Evolutionary conservation across 2,329 filamentous ascomycete species (phyloP).

Genomic region (Endoconidiophora polonica): DNA sequence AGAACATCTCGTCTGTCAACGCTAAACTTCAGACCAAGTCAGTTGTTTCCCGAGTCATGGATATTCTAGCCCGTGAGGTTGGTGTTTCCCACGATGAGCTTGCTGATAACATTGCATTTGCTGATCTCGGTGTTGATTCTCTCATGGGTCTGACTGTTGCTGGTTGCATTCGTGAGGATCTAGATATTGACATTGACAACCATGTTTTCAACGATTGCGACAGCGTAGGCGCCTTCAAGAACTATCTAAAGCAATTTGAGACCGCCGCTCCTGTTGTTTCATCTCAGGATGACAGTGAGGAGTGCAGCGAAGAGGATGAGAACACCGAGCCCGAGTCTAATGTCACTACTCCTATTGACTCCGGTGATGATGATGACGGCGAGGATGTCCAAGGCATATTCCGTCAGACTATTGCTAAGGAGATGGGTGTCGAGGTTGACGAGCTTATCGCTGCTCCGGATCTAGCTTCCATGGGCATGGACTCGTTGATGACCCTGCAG

Average conservation of each 20-base stretch:
- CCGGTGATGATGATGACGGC: conserved; percentile 26
- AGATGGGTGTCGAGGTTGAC: conserved; percentile 54
- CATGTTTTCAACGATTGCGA: conserved; percentile 37
- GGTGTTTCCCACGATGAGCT: conserved; percentile 38
- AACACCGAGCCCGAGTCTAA: conserved; percentile 31
- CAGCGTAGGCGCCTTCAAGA: conserved; percentile 37
- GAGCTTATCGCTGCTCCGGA: conserved; percentile 40
- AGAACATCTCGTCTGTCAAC: conserved; percentile 32
- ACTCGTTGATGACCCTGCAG: conserved; percentile 40
- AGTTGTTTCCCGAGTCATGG: conserved; percentile 27
- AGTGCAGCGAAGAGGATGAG: conserved; percentile 28
- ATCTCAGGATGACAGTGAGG: conserved; percentile 19
- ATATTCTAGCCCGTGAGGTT: conserved; percentile 39
- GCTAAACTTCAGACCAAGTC: conserved; percentile 31
- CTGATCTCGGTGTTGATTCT: conserved; percentile 43
- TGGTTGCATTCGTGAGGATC: conserved; percentile 39
- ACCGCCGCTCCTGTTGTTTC: conserved; percentile 16
- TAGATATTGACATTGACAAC: conserved; percentile 37
- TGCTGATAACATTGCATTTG: conserved; percentile 37
- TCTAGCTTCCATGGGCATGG: conserved; percentile 40
- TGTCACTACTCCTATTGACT: conserved; percentile 36
- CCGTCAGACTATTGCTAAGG: conserved; percentile 50
- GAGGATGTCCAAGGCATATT: conserved; percentile 34
- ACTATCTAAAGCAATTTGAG: conserved; percentile 23
- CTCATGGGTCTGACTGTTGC: conserved; percentile 43